Evolutionary conservation across 805 yeast genomes (phyloP).

Genomic region (Kuraishia molischiana): DNA sequence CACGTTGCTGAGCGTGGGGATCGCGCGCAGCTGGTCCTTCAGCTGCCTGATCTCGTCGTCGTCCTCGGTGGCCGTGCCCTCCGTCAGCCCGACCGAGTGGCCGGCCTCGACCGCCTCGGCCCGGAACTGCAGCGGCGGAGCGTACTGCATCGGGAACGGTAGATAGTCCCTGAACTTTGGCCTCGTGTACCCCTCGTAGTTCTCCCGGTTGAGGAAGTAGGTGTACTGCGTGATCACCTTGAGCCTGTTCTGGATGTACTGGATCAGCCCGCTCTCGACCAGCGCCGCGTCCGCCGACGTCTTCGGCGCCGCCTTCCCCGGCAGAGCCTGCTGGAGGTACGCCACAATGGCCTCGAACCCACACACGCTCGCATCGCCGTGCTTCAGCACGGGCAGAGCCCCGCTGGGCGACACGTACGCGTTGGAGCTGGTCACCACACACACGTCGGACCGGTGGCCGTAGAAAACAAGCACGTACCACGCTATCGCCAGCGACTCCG

Average conservation of each 20-base stretch:
- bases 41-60: constrained; percentile 13
- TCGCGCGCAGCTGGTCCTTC: constrained; percentile 13
- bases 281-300: constrained; percentile 19
- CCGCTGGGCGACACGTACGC: constrained; percentile 40
- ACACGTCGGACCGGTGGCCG: constrained; percentile 8
- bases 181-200: constrained; percentile 54
- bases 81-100: constrained; percentile 20
- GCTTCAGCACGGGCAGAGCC: constrained; percentile 36
- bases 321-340: constrained; percentile 12
- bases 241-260: constrained; percentile 30
- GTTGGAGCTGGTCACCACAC: constrained; percentile 47
- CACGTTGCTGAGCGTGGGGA: constrained; percentile 17
- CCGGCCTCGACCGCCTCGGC: constrained; percentile 20
- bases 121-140: constrained; percentile 44
- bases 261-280: constrained; percentile 32
- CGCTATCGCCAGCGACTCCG: constrained; percentile 38
- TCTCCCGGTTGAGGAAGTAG: constrained; percentile 41
- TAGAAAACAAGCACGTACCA: constrained; percentile 21
- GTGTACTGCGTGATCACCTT: constrained; percentile 45
- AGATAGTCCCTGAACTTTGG: constrained; percentile 39
- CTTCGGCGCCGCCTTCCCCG: neutral
- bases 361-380: constrained; percentile 14
- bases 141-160: constrained; percentile 71
- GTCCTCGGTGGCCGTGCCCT: constrained; percentile 19
- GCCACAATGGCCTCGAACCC: constrained; percentile 33